Base-by-base conservation (phyloP, 176 grass and related monocot genomes). In the Aegilops sharonensis region DNA sequence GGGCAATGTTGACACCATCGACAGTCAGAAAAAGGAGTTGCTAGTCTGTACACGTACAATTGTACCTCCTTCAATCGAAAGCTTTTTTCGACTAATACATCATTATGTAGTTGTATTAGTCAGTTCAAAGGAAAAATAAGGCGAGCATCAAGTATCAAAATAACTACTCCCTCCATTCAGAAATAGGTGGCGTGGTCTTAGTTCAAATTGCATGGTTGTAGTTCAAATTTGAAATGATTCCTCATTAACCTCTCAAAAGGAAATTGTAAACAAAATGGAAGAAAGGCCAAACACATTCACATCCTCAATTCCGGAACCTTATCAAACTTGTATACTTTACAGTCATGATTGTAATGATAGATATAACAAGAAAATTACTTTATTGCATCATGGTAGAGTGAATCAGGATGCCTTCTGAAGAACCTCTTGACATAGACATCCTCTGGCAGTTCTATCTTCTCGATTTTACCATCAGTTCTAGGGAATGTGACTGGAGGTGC, bases 341-440 rank as follows among this genome's bases (percentile, higher is more conserved):
- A 59, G 24, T 25, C 40, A 27, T n/a, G 20, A 15, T 29, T 73
- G 4, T 36, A 47, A 3, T 20, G 47, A 37, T 25, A 25, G 30
- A 9, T 34, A 64, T 11, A 84, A 24, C 5, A 68, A 83, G 25
- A 42, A n/a, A 27, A 50, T 82, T 95, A 98, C 95, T 90, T 91
- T 88, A 98, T 60, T 5, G 89, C 85, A 63, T 95, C 95, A 69
- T 93, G 93, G 75, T 95, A 93, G 37, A 93, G 87, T 15, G 91
- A 95, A 95, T 91, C 85, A 0, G 93, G 91, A 62, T 98, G 82
- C 42, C 78, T 90, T 78, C 82, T 85, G 85, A 86, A 91, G 87
- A 98, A 95, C 45, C 70, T 84, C 79, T 69, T 92, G 17, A 98
- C 79, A 20, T 93, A 98, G 37, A 85, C 78, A 84, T 98, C 93